Base-by-base conservation (phyloP, 2,329 filamentous ascomycete species). In the Alternaria angustiovoidea region DNA sequence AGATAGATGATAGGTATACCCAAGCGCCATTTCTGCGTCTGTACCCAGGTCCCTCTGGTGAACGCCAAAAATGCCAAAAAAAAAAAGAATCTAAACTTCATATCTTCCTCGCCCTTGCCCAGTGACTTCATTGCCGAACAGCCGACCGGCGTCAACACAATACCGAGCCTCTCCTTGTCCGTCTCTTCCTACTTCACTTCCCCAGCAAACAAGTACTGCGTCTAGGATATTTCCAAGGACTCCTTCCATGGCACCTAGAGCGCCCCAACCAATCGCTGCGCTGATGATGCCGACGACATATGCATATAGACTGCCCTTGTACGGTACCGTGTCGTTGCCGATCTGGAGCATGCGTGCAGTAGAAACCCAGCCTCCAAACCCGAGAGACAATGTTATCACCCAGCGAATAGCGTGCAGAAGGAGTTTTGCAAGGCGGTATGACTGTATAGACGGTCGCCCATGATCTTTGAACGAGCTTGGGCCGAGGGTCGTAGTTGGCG, bases 341-440 rank as follows among this genome's bases (percentile, higher is more conserved):
- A 95, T 82, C 52, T 86, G 83, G 4, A 97, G 83, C 78, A 91
- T 89, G 64, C 92, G 89, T 11, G 95, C 94, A 36, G 94, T 96
- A 47, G 92, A 91, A 8, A 98, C 92, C 95, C 95, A 99, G n/a
- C 93, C 94, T 4, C 92, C 94, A 72, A 98, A 96, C 1, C 94
- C 94, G 30, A 99, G 86, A 0, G 89, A 91, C 47, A 94, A 88
- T 0, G 93, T 92, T 88, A 97, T 96, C 72, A 97, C 91, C 75
- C 94, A 91, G 18, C 94, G 88, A 1, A 93, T 95, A 3, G 94
- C 93, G 69, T 97, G 92, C 4, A 99, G 87, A 7, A 99, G 86
- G 28, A 98, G 85, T 78, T 97, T 98, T 1, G 95, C 91, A 8
- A 98, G 88, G 5, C 92, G 88, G 77, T 98, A 99, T 0, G 95